Evolutionary conservation across 2,329 filamentous ascomycete species (phyloP).

Genomic region (Sporothrix protearum): DNA sequence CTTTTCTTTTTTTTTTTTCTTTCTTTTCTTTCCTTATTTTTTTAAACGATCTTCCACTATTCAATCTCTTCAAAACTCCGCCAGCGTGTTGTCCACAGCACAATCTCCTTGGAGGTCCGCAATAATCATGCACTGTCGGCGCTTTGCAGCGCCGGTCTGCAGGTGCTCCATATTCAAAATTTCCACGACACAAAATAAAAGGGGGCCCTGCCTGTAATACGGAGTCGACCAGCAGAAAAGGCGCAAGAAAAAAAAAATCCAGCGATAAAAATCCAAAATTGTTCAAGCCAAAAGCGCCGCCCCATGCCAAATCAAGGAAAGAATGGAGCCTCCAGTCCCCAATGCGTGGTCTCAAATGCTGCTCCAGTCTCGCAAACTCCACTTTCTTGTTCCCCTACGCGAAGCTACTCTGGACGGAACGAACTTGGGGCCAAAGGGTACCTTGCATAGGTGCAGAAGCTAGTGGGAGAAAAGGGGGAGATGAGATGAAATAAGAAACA

Average conservation of each 20-base stretch:
- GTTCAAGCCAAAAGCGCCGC: not conserved
- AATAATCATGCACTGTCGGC: conserved; percentile 4
- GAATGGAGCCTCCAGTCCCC: not conserved
- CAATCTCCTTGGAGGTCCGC: conserved; percentile 9
- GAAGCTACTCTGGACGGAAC: conserved; percentile 18
- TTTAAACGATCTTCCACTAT: not conserved
- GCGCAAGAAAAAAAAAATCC: not conserved
- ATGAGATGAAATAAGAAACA: not conserved
- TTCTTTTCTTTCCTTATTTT: not conserved
- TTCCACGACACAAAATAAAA: not conserved
- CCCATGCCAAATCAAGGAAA: conserved; percentile 16
- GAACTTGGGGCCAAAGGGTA: conserved; percentile 16
- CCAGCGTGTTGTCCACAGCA: not conserved
- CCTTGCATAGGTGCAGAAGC: conserved; percentile 14
- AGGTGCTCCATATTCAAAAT: not conserved
- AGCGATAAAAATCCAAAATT: not conserved
- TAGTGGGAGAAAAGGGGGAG: not conserved
- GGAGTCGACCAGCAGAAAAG: not conserved
- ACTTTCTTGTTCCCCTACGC: conserved; percentile 13
- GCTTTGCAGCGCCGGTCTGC: not conserved
- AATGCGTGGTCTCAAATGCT: not conserved
- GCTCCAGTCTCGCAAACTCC: not conserved
- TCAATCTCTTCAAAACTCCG: not conserved
- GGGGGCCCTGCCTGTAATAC: not conserved
- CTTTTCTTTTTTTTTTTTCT: not conserved